Conservation (phyloP, 2,329 filamentous ascomycete genomes). For the Bipolaris cookei region DNA sequence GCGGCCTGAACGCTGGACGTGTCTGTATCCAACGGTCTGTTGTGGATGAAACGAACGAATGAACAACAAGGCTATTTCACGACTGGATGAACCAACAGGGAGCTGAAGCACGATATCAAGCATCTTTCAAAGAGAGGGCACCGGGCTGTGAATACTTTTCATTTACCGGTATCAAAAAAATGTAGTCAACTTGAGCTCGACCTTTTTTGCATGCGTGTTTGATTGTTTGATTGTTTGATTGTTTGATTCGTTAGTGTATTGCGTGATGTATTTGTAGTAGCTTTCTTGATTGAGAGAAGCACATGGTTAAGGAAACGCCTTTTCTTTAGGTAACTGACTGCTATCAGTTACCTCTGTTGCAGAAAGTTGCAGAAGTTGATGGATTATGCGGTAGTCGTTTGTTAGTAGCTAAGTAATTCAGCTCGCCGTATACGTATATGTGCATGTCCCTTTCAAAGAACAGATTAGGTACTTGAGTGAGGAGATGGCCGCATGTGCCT, state of each 20-base stretch:
- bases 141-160: slow-evolving; percentile 16
- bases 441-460: too few relatives aligned
- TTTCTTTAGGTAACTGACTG: too few relatives aligned
- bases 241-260: background rate
- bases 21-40: slow-evolving; percentile 16
- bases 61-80: slow-evolving; percentile 31
- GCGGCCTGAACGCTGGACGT: slow-evolving; percentile 24
- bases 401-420: too few relatives aligned
- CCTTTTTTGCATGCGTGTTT: slow-evolving; percentile 5
- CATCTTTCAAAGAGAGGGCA: slow-evolving; percentile 21
- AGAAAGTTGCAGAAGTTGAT: too few relatives aligned
- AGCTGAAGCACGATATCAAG: slow-evolving; percentile 16
- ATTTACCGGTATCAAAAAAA: slow-evolving; percentile 15
- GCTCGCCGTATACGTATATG: too few relatives aligned
- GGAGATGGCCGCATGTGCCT: too few relatives aligned
- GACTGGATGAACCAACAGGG: slow-evolving; percentile 14
- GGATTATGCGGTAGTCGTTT: too few relatives aligned
- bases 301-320: too few relatives aligned
- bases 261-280: background rate
- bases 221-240: slow-evolving; percentile 9
- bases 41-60: slow-evolving; percentile 27
- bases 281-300: background rate
- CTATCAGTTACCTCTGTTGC: too few relatives aligned
- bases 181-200: slow-evolving; percentile 17
- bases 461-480: background rate